Base-by-base conservation (phyloP, 2,329 filamentous ascomycete genomes). In the Aspergillus fumigatus region DNA sequence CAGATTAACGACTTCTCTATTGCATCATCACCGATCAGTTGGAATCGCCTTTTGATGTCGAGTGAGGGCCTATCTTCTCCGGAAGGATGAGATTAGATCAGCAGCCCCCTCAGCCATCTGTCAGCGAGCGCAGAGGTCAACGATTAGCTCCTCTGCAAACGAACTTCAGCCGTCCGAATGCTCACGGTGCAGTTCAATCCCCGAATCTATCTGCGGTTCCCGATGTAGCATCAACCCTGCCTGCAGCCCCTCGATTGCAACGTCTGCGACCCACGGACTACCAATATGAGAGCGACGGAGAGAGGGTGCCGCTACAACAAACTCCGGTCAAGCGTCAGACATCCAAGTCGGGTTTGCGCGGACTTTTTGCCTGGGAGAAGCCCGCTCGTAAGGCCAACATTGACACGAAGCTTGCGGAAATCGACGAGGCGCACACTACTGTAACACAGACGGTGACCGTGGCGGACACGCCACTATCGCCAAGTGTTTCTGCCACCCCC, bases 81-180 rank as follows among this genome's bases (percentile, higher is more conserved):
- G 32, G 40, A 53, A 59, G 55, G 52, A 65, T 63, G 61, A 59
- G 56, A 54, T 25, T 56, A 50, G 58, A 63, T 23, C 62, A 60
- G 52, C 59, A 60, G 40, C 45, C 55, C 14, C 50, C 59, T 54
- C 62, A 58, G 17, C 62, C 67, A 32, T 69, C 72, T 32, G 66
- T 73, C 53, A 70, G 71, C 50, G 68, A 73, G 60, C 72, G 73
- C 52, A 67, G 73, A 64, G 73, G 73, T 29, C 70, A 70, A 53
- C 70, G 53, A 48, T 62, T 75, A 10, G 60, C 69, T 3, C 72
- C 73, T 14, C 62, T 76, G 40, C 71, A 73, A 52, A 76, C 74
- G 51, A 72, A 74, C 52, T 68, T 75, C 59, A 71, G 66, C 50
- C 66, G 65, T 40, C 67, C 68, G 21, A 63, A 57, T 7, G 62